A percentile compares a stretch with the other conserved stretches of the same genome.
These are phyloP conservation scores for Coniella lustricola DNA, from an alignment of 2,329 filamentous ascomycete species.

Conservation along the genomic window DNA sequence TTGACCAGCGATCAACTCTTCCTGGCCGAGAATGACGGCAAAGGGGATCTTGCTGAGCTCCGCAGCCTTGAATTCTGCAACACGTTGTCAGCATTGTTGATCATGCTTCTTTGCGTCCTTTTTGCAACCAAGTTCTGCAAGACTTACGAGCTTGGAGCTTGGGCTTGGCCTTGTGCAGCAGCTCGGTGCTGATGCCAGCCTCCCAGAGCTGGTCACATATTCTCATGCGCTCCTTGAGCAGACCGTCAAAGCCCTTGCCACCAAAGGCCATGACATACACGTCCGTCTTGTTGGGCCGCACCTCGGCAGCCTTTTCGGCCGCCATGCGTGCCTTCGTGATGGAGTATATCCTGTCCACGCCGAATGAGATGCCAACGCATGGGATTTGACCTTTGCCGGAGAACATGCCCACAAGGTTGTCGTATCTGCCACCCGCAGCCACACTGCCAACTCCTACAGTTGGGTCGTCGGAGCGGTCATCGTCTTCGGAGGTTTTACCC, in stretches of 20 bases:
- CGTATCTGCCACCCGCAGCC: slow-evolving; percentile 79
- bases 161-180: slow-evolving; percentile 82
- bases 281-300: slow-evolving; percentile 62
- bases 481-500: slow-evolving; percentile 45
- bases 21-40: slow-evolving; percentile 83
- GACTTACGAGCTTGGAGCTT: slow-evolving; percentile 60
- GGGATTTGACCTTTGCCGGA: slow-evolving; percentile 68
- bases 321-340: slow-evolving; percentile 72
- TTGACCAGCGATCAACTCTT: slow-evolving; percentile 76
- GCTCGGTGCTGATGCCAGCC: slow-evolving; percentile 86
- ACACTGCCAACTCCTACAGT: slow-evolving; percentile 79
- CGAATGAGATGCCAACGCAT: slow-evolving; percentile 83
- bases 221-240: slow-evolving; percentile 77
- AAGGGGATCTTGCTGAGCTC: slow-evolving; percentile 75
- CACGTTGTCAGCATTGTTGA: not conserved
- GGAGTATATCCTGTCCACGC: slow-evolving; percentile 84
- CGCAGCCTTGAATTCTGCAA: slow-evolving; percentile 75
- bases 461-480: slow-evolving; percentile 71
- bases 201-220: slow-evolving; percentile 75
- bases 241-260: slow-evolving; percentile 73
- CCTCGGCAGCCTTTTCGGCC: slow-evolving; percentile 44
- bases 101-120: not conserved
- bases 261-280: slow-evolving; percentile 95
- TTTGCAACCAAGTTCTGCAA: not conserved
- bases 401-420: slow-evolving; percentile 87